These are phyloP conservation scores for Blepharisma stoltei DNA, from an alignment of 73 alveolate species.

Conservation along the genomic window DNA sequence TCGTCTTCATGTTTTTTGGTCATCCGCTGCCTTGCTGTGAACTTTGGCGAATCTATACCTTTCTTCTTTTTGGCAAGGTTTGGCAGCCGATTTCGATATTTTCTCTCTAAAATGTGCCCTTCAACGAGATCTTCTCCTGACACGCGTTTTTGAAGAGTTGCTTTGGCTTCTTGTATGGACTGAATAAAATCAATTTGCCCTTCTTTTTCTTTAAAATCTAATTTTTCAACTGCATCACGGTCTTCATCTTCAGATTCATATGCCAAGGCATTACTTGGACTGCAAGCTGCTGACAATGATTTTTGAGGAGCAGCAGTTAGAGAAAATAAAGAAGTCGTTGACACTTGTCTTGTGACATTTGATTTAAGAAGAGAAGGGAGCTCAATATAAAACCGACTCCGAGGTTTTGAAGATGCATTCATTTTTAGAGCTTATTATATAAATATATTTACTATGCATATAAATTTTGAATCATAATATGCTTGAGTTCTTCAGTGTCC, in stretches of 20 bases:
- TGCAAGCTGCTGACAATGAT: too few species aligned
- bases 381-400: too few species aligned
- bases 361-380: too few species aligned
- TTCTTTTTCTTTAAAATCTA: slow-evolving; percentile 1
- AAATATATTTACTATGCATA: too few species aligned
- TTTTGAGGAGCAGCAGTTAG: too few species aligned
- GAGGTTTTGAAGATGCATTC: too few species aligned
- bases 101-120: slow-evolving; percentile 2
- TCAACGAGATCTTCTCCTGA: not conserved
- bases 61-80: not conserved
- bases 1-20: slow-evolving; percentile 8
- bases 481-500: slow-evolving; percentile 37
- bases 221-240: not conserved
- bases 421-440: too few species aligned
- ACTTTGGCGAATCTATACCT: too few species aligned
- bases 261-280: not conserved
- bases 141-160: not conserved
- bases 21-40: not conserved
- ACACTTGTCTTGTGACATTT: too few species aligned
- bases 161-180: slow-evolving; percentile 16
- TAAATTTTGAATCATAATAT: too few species aligned
- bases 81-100: not conserved
- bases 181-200: not conserved
- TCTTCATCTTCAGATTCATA: slow-evolving; percentile 12
- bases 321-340: too few species aligned